Percentiles rank a stretch among this genome's conserved stretches.
Conservation (phyloP, 306 rosid genomes). For the Cotoneaster glaucophyllus region DNA sequence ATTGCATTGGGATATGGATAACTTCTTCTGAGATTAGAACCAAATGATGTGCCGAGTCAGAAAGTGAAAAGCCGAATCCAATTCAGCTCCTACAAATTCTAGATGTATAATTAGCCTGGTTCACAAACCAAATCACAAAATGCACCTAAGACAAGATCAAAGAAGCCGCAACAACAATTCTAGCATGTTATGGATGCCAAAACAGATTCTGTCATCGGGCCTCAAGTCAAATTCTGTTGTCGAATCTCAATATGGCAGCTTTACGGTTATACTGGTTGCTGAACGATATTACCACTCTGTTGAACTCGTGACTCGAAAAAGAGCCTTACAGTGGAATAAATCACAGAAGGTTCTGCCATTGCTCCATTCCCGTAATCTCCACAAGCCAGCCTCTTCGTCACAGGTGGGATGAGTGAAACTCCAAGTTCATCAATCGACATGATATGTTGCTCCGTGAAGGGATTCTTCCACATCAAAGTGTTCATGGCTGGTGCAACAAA, state of each 20-base stretch:
- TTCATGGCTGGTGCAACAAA: slow-evolving; percentile 90
- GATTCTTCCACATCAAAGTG: slow-evolving; percentile 61
- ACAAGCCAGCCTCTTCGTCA: slow-evolving; percentile 63
- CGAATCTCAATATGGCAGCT: neutral
- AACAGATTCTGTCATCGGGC: slow-evolving; percentile 1
- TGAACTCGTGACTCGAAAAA: slow-evolving; percentile 53
- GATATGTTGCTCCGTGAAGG: slow-evolving; percentile 61
- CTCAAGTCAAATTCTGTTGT: slow-evolving; percentile 9
- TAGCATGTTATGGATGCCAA: slow-evolving; percentile 5
- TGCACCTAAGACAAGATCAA: slow-evolving; percentile 8
- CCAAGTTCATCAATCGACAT: slow-evolving; percentile 63
- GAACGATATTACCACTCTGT: slow-evolving; percentile 33
- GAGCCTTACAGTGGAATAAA: slow-evolving; percentile 80
- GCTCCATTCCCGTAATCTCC: slow-evolving; percentile 96
- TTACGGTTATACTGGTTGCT: slow-evolving; percentile 8
- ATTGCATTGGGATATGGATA: neutral
- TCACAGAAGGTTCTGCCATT: slow-evolving; percentile 88
- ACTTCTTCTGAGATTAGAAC: neutral
- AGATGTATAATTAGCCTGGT: slow-evolving; percentile 1
- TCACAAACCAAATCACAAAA: slow-evolving; percentile 3
- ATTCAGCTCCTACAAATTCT: neutral
- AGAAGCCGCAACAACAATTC: slow-evolving; percentile 1
- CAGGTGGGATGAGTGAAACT: slow-evolving; percentile 62
- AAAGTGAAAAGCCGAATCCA: neutral
- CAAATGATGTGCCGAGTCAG: neutral